Percentiles rank a stretch among this genome's conserved stretches.
Conservation (phyloP, 2,329 filamentous ascomycete species). For the Beauveria asiatica region DNA sequence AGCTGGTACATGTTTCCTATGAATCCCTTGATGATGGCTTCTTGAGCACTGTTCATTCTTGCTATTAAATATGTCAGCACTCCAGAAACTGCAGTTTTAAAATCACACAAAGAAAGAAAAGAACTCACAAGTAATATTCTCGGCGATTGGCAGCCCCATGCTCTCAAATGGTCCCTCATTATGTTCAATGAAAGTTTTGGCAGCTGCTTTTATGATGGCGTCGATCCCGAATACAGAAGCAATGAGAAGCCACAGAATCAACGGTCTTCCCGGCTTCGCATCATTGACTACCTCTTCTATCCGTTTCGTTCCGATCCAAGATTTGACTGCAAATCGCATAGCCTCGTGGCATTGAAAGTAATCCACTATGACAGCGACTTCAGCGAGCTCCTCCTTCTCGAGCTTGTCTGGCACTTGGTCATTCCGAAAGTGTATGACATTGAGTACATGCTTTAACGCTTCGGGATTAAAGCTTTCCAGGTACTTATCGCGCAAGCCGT, state of each 20-base stretch:
- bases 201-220: background rate
- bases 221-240: background rate
- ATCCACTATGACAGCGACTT: conserved; percentile 2
- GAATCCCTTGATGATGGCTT: background rate
- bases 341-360: conserved; percentile 12
- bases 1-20: background rate
- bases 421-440: background rate
- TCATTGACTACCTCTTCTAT: background rate
- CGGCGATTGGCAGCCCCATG: background rate
- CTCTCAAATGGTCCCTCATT: background rate
- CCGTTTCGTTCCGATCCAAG: background rate
- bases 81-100: background rate
- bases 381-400: conserved; percentile 13
- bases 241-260: background rate
- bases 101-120: background rate
- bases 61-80: background rate
- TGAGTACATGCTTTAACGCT: background rate
- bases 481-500: background rate
- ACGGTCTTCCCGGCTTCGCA: background rate
- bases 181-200: background rate
- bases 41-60: background rate
- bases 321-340: background rate
- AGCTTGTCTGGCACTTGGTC: background rate
- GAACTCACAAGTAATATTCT: background rate
- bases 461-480: background rate